Evolutionary conservation across 441 rosid genomes (phyloP), one percentile per base, ranked within the genome.

Genomic region (Pelargonium cotyledonis): DNA sequence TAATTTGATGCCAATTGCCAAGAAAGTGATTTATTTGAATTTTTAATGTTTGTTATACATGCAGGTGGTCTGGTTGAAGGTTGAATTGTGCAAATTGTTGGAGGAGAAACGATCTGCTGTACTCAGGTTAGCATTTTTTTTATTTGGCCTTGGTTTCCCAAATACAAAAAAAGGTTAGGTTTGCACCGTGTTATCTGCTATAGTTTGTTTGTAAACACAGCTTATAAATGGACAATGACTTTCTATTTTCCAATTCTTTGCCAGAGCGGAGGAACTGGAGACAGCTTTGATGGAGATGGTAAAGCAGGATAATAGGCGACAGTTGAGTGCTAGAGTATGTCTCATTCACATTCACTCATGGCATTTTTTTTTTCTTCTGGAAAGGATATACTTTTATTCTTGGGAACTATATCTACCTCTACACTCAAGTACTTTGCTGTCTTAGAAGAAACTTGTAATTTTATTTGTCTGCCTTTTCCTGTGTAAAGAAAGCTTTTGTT

Each of bases 271-370:
- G 80, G 99, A 94, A 81, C 80, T 94, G 83, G 99, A 94, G 85
- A 94, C 94, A 10, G 99, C 99, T 75, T 80, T 94, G 81, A 94
- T 94, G 99, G 99, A 94, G 87, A 89, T 94, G 85, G 97, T 94
- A 80, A 86, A 88, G 83, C 96, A 86, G 77, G 99, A 94, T 72
- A 94, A 94, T 73, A 88, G 97, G 63, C 85, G 95, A 65, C 88
- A 94, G 76, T 80, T 94, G 81, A 88, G 96, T 78, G 99, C 99
- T 26, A 83, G 71, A 92, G 99, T 94, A 85, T 71, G 70, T 71
- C 53, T 63, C 57, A 68, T 66, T 70, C 41, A 53, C 2, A 38
- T 61, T 70, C 18, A 19, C 21, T 31, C 49, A 16, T 7, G 7
- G 64, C 15, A 18, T 23, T 18, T 62, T 38, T 8, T 68, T 7